Conservation (phyloP, 768 basidiomycete species). For the Mycena metata region DNA sequence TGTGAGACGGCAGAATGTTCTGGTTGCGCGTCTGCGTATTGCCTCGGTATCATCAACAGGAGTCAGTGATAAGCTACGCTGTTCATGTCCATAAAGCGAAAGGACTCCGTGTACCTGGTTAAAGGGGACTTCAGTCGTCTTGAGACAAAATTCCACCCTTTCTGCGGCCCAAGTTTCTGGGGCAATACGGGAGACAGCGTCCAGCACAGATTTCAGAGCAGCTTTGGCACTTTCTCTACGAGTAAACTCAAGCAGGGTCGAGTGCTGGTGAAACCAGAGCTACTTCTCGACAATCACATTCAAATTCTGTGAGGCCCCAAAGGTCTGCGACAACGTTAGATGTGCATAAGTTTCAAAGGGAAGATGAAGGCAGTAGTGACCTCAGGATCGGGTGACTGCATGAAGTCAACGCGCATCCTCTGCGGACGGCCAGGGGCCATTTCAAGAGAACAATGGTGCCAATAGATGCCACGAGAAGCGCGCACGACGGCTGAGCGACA, state of each 20-base stretch:
- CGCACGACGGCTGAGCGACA: not conserved
- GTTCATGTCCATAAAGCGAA: no score
- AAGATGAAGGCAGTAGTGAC: not conserved
- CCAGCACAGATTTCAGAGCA: not conserved
- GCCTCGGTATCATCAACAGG: no score
- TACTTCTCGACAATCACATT: no score
- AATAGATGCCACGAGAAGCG: not conserved
- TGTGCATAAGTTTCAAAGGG: not conserved
- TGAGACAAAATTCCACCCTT: not conserved
- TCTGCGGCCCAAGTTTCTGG: not conserved
- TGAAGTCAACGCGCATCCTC: no score
- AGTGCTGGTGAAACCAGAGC: not conserved
- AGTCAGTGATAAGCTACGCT: no score
- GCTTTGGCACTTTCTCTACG: not conserved
- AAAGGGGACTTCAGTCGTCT: not conserved
- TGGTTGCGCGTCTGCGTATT: no score
- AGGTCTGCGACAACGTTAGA: slow-evolving; percentile 1
- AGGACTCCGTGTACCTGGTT: no score
- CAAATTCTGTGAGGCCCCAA: not conserved
- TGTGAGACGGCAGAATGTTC: no score
- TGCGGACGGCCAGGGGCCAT: not conserved
- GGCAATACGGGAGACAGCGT: not conserved
- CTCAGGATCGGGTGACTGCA: not conserved
- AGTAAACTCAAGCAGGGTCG: not conserved
- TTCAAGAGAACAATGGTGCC: not conserved